A percentile compares a stretch with the other conserved stretches of the same genome.
These are phyloP conservation scores for Spiraea crenata DNA, from an alignment of 331 rosid species.

Conservation along the genomic window DNA sequence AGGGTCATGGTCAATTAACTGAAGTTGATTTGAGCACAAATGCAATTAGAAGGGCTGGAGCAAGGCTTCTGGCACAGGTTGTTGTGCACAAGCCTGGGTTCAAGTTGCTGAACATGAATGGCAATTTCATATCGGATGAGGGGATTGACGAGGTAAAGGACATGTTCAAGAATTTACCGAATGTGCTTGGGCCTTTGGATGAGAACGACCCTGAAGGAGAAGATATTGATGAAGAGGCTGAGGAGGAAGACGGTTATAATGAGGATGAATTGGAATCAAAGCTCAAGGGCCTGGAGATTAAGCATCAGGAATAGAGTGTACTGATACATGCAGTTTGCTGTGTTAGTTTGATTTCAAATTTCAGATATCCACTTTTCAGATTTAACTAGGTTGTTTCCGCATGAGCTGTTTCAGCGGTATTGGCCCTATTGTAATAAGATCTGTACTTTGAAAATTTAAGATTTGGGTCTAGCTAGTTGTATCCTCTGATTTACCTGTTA, in stretches of 20 bases:
- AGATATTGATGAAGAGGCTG: constrained; percentile 57
- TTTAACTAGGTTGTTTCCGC: constrained; percentile 16
- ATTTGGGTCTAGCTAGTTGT: constrained; percentile 23
- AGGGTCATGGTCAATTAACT: constrained; percentile 57
- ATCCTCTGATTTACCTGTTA: constrained; percentile 29
- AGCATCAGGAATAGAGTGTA: constrained; percentile 40
- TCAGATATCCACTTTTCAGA: constrained; percentile 23
- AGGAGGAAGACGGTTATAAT: constrained; percentile 45
- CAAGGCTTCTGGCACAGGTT: constrained; percentile 68
- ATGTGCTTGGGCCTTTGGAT: constrained; percentile 72
- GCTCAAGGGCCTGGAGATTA: constrained; percentile 68
- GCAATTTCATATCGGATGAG: constrained; percentile 74
- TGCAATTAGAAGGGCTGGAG: constrained; percentile 68
- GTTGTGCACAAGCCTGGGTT: constrained; percentile 72
- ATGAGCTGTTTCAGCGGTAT: constrained; percentile 11
- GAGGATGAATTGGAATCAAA: constrained; percentile 64
- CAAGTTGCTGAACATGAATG: constrained; percentile 63
- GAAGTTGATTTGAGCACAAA: constrained; percentile 80
- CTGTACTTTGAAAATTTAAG: neutral
- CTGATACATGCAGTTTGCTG: constrained; percentile 11
- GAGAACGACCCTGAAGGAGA: constrained; percentile 88
- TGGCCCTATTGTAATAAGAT: constrained; percentile 22
- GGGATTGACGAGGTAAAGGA: constrained; percentile 66
- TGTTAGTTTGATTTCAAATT: constrained; percentile 20
- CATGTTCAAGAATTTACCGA: constrained; percentile 54